phyloP scores from a whole-genome alignment of 176 grass and related monocot genomes.

The Hordeum vulgare region DNA sequence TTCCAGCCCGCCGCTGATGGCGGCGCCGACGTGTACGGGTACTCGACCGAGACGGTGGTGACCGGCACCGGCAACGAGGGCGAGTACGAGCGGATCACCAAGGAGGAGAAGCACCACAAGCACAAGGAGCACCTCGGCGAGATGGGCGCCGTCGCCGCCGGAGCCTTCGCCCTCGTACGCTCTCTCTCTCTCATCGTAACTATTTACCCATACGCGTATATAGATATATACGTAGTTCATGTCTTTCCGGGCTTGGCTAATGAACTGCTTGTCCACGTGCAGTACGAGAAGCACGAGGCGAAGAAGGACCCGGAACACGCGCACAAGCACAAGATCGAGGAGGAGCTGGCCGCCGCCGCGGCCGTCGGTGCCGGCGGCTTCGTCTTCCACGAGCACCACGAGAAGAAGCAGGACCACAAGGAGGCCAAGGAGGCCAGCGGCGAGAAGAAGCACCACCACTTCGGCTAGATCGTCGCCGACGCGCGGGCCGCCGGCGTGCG shows the following conservation, averaged over 20 bases:
- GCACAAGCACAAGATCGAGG: conserved; percentile 76
- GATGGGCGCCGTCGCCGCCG: conserved; percentile 45
- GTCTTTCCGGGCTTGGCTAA: too few species aligned
- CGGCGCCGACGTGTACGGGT: conserved; percentile 21
- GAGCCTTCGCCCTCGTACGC: conserved; percentile 69
- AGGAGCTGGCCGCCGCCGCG: conserved; percentile 63
- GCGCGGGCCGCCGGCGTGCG: not conserved
- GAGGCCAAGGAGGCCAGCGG: conserved; percentile 57
- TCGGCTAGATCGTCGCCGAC: conserved; percentile 19
- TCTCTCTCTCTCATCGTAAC: not conserved
- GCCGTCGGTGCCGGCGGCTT: conserved; percentile 67
- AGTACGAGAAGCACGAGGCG: conserved; percentile 91
- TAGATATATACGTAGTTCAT: too few species aligned
- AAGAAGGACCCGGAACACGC: conserved; percentile 87
- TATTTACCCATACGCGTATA: too few species aligned
- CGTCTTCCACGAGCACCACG: conserved; percentile 82
- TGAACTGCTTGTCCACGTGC: not conserved
- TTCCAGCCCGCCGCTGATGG: not conserved
- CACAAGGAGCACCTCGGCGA: conserved; percentile 82
- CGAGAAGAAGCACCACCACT: conserved; percentile 85
- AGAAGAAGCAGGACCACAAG: conserved; percentile 84
- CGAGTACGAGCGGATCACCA: conserved; percentile 46
- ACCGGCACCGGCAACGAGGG: conserved; percentile 22
- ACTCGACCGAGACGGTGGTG: conserved; percentile 39
- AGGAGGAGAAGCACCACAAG: conserved; percentile 91